Conservation (phyloP, 331 rosid genomes). For the Prunus yedoensis region DNA sequence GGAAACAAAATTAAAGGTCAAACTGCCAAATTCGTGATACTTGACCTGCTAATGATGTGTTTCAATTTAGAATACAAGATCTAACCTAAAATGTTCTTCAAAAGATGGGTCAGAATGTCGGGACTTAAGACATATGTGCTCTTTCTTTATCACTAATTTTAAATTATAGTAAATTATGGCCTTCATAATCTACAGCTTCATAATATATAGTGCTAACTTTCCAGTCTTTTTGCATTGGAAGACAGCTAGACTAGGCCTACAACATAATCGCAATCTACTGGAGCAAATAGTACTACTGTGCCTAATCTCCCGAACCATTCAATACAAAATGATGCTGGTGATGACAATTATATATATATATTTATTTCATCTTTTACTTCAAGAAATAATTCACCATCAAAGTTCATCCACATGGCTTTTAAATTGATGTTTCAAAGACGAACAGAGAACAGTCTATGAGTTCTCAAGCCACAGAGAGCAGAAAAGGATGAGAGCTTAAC, state of each 20-base stretch:
- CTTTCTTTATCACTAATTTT: neutral
- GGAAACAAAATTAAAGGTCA: neutral
- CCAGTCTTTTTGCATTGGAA: slow-evolving; percentile 4
- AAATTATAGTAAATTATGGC: slow-evolving; percentile 21
- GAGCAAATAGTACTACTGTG: neutral
- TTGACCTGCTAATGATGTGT: slow-evolving; percentile 5
- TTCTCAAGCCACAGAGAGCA: slow-evolving; percentile 18
- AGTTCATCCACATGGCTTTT: neutral
- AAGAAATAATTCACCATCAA: no score
- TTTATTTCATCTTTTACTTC: no score
- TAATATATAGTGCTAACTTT: neutral
- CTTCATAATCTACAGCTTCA: slow-evolving; percentile 17
- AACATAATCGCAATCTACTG: slow-evolving; percentile 9
- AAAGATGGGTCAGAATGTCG: slow-evolving; percentile 7
- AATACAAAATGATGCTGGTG: neutral
- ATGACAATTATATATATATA: slow-evolving; percentile 17
- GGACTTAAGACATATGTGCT: neutral
- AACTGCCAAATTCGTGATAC: neutral
- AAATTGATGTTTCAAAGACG: neutral
- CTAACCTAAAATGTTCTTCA: neutral
- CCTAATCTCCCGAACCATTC: slow-evolving; percentile 11
- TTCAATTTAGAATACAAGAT: slow-evolving; percentile 19
- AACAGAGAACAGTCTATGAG: neutral
- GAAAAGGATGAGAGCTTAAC: slow-evolving; percentile 14
- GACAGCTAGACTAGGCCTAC: slow-evolving; percentile 35